phyloP scores from a whole-genome alignment of 176 grass and related monocot genomes.

The Aegilops bicornis region DNA sequence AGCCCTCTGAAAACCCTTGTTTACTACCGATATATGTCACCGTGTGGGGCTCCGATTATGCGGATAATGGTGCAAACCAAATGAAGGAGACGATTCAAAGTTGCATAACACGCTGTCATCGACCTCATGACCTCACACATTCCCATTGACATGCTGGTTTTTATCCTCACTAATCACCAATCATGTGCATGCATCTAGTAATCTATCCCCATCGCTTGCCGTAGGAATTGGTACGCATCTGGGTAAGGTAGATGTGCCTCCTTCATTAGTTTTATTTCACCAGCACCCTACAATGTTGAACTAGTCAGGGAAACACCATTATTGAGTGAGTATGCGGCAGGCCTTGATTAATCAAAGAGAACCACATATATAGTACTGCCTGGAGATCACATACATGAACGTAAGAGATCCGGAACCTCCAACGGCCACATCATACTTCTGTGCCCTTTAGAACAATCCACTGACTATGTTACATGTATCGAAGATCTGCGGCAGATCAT shows the following conservation, averaged over 20 bases:
- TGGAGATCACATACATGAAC: conserved; percentile 10
- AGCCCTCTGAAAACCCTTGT: neutral
- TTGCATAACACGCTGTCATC: neutral
- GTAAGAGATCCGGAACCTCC: conserved; percentile 20
- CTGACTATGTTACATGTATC: neutral
- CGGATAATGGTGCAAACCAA: conserved; percentile 16
- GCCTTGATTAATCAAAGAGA: neutral
- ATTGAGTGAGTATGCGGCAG: neutral
- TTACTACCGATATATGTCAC: neutral
- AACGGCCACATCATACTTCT: neutral
- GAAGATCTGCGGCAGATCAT: conserved; percentile 18
- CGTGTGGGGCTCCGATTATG: neutral
- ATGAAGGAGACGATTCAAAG: conserved; percentile 5
- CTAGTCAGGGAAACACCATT: neutral
- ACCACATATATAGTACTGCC: neutral
- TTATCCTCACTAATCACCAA: conserved; percentile 20
- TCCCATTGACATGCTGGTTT: conserved; percentile 5
- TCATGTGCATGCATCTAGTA: conserved; percentile 24
- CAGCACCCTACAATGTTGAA: neutral
- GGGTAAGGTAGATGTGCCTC: neutral
- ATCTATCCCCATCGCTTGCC: neutral
- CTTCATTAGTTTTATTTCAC: neutral
- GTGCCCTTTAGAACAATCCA: neutral
- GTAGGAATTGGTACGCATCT: neutral
- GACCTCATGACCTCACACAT: conserved; percentile 24